These are phyloP conservation scores for Aspergillus ostianus DNA, from an alignment of 495 filamentous ascomycete genomes.

Conservation along the genomic window DNA sequence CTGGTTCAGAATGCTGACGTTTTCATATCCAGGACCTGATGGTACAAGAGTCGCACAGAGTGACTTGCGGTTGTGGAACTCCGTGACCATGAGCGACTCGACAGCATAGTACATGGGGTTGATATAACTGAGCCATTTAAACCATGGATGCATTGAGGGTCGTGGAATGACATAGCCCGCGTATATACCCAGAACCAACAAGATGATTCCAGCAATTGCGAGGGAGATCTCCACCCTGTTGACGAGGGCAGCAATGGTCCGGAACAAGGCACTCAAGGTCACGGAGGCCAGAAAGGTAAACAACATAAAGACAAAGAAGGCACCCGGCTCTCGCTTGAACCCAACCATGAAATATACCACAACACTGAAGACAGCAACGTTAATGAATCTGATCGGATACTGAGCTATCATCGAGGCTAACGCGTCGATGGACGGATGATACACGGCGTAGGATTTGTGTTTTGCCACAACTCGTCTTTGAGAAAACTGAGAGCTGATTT, in stretches of 20 bases:
- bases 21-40: constrained; percentile 35
- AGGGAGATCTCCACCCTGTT: constrained; percentile 36
- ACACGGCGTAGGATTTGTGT: background rate
- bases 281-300: constrained; percentile 41
- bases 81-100: constrained; percentile 42
- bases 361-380: background rate
- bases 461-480: constrained; percentile 25
- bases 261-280: constrained; percentile 48
- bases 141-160: constrained; percentile 37
- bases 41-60: constrained; percentile 61
- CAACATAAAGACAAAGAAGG: background rate
- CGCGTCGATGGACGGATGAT: background rate
- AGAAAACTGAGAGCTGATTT: constrained; percentile 58
- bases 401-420: background rate
- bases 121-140: constrained; percentile 53
- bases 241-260: constrained; percentile 31
- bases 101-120: constrained; percentile 59
- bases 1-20: constrained; percentile 9
- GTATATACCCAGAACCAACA: constrained; percentile 33
- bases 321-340: background rate
- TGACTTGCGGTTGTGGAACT: constrained; percentile 51
- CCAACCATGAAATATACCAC: background rate
- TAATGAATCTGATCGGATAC: background rate
- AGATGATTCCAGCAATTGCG: constrained; percentile 26
- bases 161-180: constrained; percentile 37